Evolutionary conservation across 2,329 filamentous ascomycete species (phyloP), one percentile per base, ranked within the genome.

Genomic region (Ophiostoma sp.): DNA sequence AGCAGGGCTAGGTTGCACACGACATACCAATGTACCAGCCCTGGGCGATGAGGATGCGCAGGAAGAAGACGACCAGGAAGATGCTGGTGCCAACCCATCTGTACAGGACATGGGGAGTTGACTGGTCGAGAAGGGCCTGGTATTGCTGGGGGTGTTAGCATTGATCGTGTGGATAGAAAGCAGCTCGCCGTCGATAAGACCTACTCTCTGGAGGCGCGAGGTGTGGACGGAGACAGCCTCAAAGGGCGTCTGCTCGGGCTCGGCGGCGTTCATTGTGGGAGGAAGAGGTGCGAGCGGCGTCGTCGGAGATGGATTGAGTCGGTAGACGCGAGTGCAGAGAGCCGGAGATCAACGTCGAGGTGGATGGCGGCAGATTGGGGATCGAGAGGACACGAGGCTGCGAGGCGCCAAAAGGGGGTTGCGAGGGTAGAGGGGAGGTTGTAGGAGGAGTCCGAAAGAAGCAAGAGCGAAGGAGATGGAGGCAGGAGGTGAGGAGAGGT

Each of bases 21-120:
- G 11, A 76, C 84, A 71, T 78, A 97, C 93, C 93, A 75, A 99
- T 98, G 80, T 99, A 99, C 95, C 95, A 99, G 81, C 95, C 95
- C 83, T 98, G 93, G 72, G 93, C 93, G 68, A 97, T 74, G 74
- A 99, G 84, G 80, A 99, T 96, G 78, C 95, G 90, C 75, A 95
- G 79, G 79, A 93, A 94, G 84, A 99, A 99, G 76, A 93, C 73
- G 73, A 92, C 70, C 72, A 98, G 87, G 70, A 90, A 84, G 57
- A 86, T 83, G 68, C 81, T 91, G n/a, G 94, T 97, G 79, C 89
- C 90, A 73, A 90, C 79, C 95, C 95, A 99, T 85, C 95, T 87
- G 82, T 98, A 97, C 71, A 90, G 83, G 69, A 93, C 89, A 80
- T 88, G 96, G 17, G 95, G 95, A 11, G 94, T 98, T 68, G 91